Evolutionary conservation across 169 alveolate genomes (phyloP), one percentile per base, ranked within the genome.

Genomic region (Plasmodium adleri): DNA sequence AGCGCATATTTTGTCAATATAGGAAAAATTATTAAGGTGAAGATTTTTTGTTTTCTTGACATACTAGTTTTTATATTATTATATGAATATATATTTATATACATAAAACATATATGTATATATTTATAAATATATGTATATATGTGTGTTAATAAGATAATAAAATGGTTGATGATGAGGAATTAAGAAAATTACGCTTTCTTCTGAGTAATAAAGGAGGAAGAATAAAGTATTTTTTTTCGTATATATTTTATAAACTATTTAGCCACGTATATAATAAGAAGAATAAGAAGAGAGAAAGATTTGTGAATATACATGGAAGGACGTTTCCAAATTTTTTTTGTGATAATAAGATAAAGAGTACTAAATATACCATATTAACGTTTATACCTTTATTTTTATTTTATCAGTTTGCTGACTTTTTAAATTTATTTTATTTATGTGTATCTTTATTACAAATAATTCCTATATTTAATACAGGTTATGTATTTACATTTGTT

Each of bases 381-480:
- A 95, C 98, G 22, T 97, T 98, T 75, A 88, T 97, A 47, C 99
- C 99, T 10, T 74, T 96, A 54, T 98, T 97, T 56, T 92, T 98
- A 62, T 96, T 89, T 85, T 96, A 97, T 85, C 99, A 97, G 85
- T 98, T 98, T 94, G 96, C 95, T 93, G 92, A 92, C 67, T 98
- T 97, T 94, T 96, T 98, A 88, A 99, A 99, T 93, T 88, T 97
- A 66, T 98, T 98, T 93, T 98, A 97, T 94, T 93, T 98, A 72
- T 72, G 98, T 39, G 97, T 98, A 70, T 97, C 99, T 8, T 90
- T 98, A 12, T 90, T 99, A 26, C 98, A 98, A 88, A 93, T 97
- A 50, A 71, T 98, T 59, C 99, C 99, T 1, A 94, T 93, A 4
- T 94, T 99, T 39, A 94, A 95, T 68, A 99, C 98, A 26, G 99